phyloP scores from a whole-genome alignment of 805 yeast genomes.

The Ogataea pilisensis region DNA sequence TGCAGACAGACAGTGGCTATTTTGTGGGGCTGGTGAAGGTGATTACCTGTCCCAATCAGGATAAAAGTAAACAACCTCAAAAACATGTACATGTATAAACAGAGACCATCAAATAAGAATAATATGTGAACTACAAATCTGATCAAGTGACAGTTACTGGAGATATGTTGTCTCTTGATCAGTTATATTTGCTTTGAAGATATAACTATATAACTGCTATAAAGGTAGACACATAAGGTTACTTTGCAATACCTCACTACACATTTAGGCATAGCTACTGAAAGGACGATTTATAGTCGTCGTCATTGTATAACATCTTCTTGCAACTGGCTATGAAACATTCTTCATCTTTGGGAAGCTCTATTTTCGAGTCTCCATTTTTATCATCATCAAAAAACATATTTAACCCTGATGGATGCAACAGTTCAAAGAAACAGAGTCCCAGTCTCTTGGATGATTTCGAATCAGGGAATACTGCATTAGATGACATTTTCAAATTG shows the following conservation, averaged over 20 bases:
- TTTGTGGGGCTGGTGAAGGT: slow-evolving; percentile 1
- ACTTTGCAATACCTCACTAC: too few relatives aligned
- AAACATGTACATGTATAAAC: background rate
- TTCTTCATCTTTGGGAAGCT: slow-evolving; percentile 9
- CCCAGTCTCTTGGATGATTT: slow-evolving; percentile 27
- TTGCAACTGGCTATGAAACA: slow-evolving; percentile 11
- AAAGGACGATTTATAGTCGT: too few relatives aligned
- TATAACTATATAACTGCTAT: too few relatives aligned
- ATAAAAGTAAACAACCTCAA: slow-evolving; percentile 16
- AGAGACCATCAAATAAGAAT: too few relatives aligned
- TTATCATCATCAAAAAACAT: slow-evolving; percentile 6
- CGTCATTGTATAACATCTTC: too few relatives aligned
- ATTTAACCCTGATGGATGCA: slow-evolving; percentile 3
- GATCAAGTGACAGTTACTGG: background rate
- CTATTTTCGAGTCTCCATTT: slow-evolving; percentile 22
- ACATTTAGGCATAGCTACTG: too few relatives aligned
- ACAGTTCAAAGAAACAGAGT: slow-evolving; percentile 5
- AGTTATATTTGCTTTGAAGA: too few relatives aligned
- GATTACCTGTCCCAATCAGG: slow-evolving; percentile 14
- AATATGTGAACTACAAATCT: background rate
- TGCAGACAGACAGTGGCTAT: too few relatives aligned
- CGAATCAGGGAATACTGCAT: slow-evolving; percentile 22
- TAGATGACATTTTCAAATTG: slow-evolving; percentile 17
- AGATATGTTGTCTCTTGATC: too few relatives aligned
- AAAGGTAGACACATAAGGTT: too few relatives aligned